phyloP scores from a whole-genome alignment of 2,329 filamentous ascomycete species.

The Onygena corvina region DNA sequence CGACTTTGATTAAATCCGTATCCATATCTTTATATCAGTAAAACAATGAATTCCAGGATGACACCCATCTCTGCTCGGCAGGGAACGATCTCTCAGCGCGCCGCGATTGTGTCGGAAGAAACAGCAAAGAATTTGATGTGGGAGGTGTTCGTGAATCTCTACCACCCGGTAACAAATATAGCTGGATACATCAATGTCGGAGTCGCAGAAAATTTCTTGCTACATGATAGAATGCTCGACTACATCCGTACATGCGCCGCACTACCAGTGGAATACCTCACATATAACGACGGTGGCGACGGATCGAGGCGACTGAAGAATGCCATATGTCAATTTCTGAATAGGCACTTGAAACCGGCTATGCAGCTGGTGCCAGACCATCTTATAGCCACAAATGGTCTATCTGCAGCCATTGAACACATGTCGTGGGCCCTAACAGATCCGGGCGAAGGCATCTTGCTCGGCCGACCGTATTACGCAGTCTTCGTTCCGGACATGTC shows the following conservation, averaged over 20 bases:
- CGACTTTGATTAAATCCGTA: no score
- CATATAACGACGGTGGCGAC: constrained; percentile 32
- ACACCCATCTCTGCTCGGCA: neutral
- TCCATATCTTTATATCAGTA: neutral
- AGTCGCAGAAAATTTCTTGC: constrained; percentile 28
- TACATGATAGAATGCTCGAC: constrained; percentile 28
- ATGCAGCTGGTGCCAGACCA: constrained; percentile 21
- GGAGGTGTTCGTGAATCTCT: constrained; percentile 38
- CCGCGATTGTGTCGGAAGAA: constrained; percentile 12
- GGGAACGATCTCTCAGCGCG: constrained; percentile 13
- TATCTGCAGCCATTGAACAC: constrained; percentile 34
- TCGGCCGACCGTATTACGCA: constrained; percentile 38
- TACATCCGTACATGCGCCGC: constrained; percentile 31
- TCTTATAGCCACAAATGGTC: constrained; percentile 24
- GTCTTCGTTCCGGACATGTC: constrained; percentile 41
- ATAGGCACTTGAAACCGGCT: constrained; percentile 30
- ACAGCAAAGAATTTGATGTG: constrained; percentile 25
- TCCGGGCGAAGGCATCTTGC: constrained; percentile 36
- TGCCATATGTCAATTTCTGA: constrained; percentile 34
- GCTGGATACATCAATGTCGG: constrained; percentile 25
- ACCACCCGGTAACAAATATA: constrained; percentile 31
- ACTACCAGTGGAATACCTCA: constrained; percentile 26
- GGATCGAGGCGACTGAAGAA: constrained; percentile 30
- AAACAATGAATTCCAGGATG: neutral
- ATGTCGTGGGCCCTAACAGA: constrained; percentile 34